phyloP scores from a whole-genome alignment of 106 monocot genomes.

The Narthecium ossifragum region DNA sequence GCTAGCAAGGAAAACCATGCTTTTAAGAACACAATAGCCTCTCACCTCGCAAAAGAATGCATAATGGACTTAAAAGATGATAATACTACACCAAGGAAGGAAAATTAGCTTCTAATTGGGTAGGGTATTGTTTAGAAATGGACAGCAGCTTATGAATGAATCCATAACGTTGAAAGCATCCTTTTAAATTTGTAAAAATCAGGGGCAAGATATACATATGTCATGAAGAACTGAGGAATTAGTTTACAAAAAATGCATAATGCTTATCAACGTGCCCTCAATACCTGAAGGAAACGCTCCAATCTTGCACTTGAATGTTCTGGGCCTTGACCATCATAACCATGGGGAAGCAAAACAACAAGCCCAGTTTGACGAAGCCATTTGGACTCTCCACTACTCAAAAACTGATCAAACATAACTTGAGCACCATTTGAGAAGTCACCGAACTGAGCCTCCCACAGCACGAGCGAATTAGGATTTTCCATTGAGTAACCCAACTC shows the following conservation, averaged over 20 bases:
- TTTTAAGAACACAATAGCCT: too few relatives aligned
- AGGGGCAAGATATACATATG: background rate
- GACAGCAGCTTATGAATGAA: background rate
- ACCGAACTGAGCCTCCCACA: slow-evolving; percentile 99
- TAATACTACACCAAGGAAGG: too few relatives aligned
- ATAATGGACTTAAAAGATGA: too few relatives aligned
- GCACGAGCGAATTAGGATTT: slow-evolving; percentile 91
- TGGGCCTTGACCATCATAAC: slow-evolving; percentile 99
- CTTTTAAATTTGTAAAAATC: too few relatives aligned
- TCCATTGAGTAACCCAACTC: slow-evolving; percentile 99
- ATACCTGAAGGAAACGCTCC: slow-evolving; percentile 95
- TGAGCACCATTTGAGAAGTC: slow-evolving; percentile 99
- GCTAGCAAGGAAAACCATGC: too few relatives aligned
- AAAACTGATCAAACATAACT: slow-evolving; percentile 93
- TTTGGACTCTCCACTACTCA: slow-evolving; percentile 94
- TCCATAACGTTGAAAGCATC: background rate
- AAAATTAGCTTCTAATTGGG: too few relatives aligned
- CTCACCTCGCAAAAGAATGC: too few relatives aligned
- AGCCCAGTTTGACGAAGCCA: slow-evolving; percentile 97
- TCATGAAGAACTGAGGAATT: background rate
- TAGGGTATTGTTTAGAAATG: background rate
- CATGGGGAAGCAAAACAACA: slow-evolving; percentile 87
- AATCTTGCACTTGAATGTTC: slow-evolving; percentile 90
- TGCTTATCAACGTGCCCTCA: background rate
- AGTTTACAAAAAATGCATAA: background rate